Evolutionary conservation across 2,329 filamentous ascomycete genomes (phyloP).

Genomic region (Xylariaceae sp.): DNA sequence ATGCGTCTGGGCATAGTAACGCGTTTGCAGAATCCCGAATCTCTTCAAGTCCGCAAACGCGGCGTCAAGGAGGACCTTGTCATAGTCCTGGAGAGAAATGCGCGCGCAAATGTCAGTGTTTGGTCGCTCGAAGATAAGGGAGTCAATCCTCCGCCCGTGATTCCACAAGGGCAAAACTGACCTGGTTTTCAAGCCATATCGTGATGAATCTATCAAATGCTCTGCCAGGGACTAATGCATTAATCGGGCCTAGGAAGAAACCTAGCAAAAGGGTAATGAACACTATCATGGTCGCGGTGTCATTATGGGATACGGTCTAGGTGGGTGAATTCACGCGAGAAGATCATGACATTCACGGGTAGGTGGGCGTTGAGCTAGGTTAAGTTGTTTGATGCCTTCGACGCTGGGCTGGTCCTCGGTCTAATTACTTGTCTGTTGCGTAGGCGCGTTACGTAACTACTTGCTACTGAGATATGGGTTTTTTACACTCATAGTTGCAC

Average conservation of each 20-base stretch:
- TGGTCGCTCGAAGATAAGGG: not conserved
- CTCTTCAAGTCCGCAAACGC: constrained; percentile 38
- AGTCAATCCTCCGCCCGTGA: not conserved
- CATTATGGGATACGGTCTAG: constrained; percentile 8
- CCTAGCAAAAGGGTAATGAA: constrained; percentile 18
- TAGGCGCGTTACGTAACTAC: not conserved
- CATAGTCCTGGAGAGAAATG: constrained; percentile 36
- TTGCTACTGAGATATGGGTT: not conserved
- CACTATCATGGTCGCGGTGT: constrained; percentile 16
- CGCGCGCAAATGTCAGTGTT: constrained; percentile 7
- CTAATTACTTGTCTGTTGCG: no score
- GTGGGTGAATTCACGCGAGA: not conserved
- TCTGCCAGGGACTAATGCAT: constrained; percentile 32
- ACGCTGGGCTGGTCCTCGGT: no score
- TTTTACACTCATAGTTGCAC: not conserved
- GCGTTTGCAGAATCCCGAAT: constrained; percentile 41
- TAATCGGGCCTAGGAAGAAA: constrained; percentile 16
- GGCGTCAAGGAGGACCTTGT: constrained; percentile 36
- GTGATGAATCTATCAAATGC: constrained; percentile 41
- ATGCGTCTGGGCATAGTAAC: constrained; percentile 44
- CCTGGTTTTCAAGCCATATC: constrained; percentile 43
- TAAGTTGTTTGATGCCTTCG: not conserved
- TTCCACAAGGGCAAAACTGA: constrained; percentile 20
- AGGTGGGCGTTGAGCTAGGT: not conserved
- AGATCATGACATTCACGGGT: not conserved